These are phyloP conservation scores for Podosphaera aphanis DNA, from an alignment of 2,329 filamentous ascomycete species.

Conservation along the genomic window DNA sequence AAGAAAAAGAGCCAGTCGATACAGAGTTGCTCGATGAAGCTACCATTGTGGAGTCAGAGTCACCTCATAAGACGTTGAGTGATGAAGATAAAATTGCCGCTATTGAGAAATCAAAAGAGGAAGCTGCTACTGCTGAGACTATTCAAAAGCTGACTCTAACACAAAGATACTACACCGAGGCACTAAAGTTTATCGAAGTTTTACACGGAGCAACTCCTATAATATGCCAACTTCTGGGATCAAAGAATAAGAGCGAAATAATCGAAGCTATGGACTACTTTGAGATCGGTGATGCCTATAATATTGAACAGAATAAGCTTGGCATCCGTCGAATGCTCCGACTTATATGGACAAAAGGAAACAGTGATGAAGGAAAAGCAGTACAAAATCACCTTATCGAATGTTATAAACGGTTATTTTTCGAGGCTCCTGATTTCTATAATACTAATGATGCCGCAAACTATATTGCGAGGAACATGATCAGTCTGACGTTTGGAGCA, in stretches of 20 bases:
- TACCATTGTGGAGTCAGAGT: constrained; percentile 47
- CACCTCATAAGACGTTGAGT: constrained; percentile 49
- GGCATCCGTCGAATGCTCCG: constrained; percentile 91
- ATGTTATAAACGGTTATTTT: constrained; percentile 87
- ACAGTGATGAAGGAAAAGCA: constrained; percentile 95
- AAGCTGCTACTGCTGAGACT: constrained; percentile 70
- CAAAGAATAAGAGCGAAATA: constrained; percentile 93
- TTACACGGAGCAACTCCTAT: constrained; percentile 60
- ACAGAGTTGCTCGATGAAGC: constrained; percentile 66
- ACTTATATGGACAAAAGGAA: constrained; percentile 97
- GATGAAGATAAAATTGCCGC: constrained; percentile 56
- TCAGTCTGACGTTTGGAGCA: constrained; percentile 87
- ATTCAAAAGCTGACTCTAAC: constrained; percentile 74
- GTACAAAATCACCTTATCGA: constrained; percentile 93
- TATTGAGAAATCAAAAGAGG: constrained; percentile 59
- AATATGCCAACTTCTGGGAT: constrained; percentile 71
- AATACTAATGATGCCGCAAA: constrained; percentile 76
- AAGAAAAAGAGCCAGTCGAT: constrained; percentile 46
- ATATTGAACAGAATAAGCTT: constrained; percentile 74
- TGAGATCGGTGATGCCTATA: constrained; percentile 83
- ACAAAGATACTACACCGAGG: constrained; percentile 78
- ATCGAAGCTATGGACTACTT: constrained; percentile 99
- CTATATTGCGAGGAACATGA: constrained; percentile 95
- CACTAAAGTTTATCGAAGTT: constrained; percentile 78
- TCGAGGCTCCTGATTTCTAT: constrained; percentile 78